These are phyloP conservation scores for Candida glucosophila DNA, from an alignment of 1,139 yeast species.

Conservation along the genomic window DNA sequence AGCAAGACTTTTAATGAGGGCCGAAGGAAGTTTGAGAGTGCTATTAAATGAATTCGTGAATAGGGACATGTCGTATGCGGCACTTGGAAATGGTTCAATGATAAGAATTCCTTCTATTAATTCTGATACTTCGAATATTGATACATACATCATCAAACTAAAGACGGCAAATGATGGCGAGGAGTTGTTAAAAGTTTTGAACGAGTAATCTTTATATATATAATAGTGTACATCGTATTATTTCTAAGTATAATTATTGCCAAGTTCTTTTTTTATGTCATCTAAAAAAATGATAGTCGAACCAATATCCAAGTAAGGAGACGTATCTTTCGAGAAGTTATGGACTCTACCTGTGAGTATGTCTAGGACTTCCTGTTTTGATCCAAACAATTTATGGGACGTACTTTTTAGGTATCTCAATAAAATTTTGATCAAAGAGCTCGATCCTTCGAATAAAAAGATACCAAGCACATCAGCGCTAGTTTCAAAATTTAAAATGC, in stretches of 20 bases:
- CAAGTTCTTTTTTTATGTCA: too few species aligned
- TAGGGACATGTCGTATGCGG: slow-evolving; percentile 44
- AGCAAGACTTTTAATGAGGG: slow-evolving; percentile 67
- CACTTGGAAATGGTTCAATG: slow-evolving; percentile 49
- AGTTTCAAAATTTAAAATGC: slow-evolving; percentile 18
- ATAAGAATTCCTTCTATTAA: slow-evolving; percentile 55
- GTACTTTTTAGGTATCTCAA: slow-evolving; percentile 40
- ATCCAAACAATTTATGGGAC: slow-evolving; percentile 47
- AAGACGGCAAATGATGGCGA: slow-evolving; percentile 61
- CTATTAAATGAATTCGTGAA: slow-evolving; percentile 55
- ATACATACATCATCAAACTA: slow-evolving; percentile 63
- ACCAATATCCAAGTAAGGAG: too few species aligned
- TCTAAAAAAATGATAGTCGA: too few species aligned
- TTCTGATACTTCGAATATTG: slow-evolving; percentile 25
- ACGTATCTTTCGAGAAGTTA: too few species aligned
- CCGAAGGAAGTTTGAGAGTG: slow-evolving; percentile 85
- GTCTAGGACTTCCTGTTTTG: slow-evolving; percentile 33
- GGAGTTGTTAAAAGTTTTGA: slow-evolving; percentile 47
- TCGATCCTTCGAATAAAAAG: slow-evolving; percentile 53
- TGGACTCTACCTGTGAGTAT: too few species aligned
- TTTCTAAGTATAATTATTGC: neutral
- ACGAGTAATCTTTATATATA: slow-evolving; percentile 27
- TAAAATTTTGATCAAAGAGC: slow-evolving; percentile 37
- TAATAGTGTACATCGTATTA: neutral
- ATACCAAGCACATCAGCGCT: slow-evolving; percentile 40